A percentile compares a stretch with the other conserved stretches of the same genome.
These are phyloP conservation scores for Teunomyces lycoperdinae DNA, from an alignment of 805 yeast species.

Conservation along the genomic window DNA sequence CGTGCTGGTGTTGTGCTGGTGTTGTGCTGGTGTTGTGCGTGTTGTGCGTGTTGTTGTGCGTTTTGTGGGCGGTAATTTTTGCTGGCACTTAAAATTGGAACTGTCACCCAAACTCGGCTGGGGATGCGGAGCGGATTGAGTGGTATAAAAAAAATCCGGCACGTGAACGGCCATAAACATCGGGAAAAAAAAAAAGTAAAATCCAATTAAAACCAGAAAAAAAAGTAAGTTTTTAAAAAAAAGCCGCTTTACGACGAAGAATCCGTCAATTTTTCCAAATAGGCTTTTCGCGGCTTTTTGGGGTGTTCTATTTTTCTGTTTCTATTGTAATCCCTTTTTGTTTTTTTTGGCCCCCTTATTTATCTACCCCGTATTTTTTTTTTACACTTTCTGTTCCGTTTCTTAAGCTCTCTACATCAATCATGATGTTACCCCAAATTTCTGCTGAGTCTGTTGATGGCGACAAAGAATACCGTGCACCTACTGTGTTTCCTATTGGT, in stretches of 20 bases:
- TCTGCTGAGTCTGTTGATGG: slow-evolving; percentile 26
- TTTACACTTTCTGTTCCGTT: neutral
- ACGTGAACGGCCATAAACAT: neutral
- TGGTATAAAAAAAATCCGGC: neutral
- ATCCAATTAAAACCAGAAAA: too few species aligned
- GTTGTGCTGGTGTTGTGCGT: neutral
- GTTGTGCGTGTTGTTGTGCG: too few species aligned
- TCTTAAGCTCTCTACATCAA: neutral
- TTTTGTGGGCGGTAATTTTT: too few species aligned
- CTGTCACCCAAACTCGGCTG: neutral
- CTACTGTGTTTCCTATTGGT: slow-evolving; percentile 38
- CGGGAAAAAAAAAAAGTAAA: too few species aligned
- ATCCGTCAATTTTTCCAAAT: neutral
- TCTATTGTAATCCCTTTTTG: neutral
- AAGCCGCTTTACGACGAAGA: too few species aligned
- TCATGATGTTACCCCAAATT: slow-evolving; percentile 23
- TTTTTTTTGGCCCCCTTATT: neutral
- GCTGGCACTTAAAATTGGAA: too few species aligned
- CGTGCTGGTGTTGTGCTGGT: neutral
- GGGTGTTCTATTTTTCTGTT: neutral
- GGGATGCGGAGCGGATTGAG: neutral
- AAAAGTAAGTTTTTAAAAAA: too few species aligned
- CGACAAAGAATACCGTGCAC: slow-evolving; percentile 30
- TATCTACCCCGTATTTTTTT: neutral
- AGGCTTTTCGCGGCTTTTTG: neutral